These are phyloP conservation scores for Aspergillus aculeatinus DNA, from an alignment of 2,329 filamentous ascomycete genomes.

Conservation along the genomic window DNA sequence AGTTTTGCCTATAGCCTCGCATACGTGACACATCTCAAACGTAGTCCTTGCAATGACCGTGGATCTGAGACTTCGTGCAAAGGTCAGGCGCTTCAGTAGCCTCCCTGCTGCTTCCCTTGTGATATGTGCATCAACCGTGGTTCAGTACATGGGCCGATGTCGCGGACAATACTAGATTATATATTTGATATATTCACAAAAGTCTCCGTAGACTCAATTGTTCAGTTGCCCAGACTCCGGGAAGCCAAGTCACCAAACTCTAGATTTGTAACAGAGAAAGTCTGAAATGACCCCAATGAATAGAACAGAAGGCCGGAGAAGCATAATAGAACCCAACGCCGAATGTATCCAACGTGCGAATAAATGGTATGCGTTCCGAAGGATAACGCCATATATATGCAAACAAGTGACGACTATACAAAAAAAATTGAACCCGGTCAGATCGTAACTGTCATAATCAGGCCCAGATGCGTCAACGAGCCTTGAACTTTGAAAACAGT, in stretches of 20 bases:
- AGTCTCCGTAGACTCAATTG: background rate
- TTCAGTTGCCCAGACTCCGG: background rate
- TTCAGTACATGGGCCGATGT: background rate
- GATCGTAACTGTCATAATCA: slow-evolving; percentile 11
- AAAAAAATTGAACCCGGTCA: slow-evolving; percentile 3
- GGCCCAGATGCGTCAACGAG: background rate
- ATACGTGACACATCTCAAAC: background rate
- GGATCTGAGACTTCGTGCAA: background rate
- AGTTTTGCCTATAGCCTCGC: background rate
- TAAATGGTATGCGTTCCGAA: slow-evolving; percentile 6
- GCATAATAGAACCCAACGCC: slow-evolving; percentile 5
- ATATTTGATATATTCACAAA: background rate
- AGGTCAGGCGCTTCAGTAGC: background rate
- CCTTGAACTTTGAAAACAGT: background rate
- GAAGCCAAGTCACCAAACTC: background rate
- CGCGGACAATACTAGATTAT: background rate
- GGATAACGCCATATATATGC: slow-evolving; percentile 14
- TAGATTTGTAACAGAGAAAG: background rate
- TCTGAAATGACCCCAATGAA: slow-evolving; percentile 15
- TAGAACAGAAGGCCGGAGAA: background rate
- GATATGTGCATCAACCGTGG: background rate
- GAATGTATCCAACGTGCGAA: slow-evolving; percentile 7
- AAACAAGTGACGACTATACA: slow-evolving; percentile 7
- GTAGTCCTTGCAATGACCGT: background rate
- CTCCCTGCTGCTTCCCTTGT: background rate